Percentiles rank a stretch among this genome's conserved stretches.
Conservation (phyloP, 805 yeast species). For the Saturnispora sekii region DNA sequence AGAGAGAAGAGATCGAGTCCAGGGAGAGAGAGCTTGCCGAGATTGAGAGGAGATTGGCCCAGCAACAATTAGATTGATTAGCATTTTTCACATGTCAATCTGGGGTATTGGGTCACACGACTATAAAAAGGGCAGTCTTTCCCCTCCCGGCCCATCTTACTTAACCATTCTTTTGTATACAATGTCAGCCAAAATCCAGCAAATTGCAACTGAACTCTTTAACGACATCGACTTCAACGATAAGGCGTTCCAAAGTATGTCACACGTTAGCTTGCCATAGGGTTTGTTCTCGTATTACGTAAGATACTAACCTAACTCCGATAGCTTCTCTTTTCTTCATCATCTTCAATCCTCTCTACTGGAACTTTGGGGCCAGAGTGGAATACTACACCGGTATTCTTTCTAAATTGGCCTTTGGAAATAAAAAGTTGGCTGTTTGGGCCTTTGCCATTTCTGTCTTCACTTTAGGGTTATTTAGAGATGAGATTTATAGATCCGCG, state of each 20-base stretch:
- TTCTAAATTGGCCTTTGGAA: constrained; percentile 64
- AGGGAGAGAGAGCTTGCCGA: constrained; percentile 80
- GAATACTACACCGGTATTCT: constrained; percentile 73
- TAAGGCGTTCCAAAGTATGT: constrained; percentile 20
- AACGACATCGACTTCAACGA: constrained; percentile 19
- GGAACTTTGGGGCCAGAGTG: constrained; percentile 86
- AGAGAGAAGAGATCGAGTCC: constrained; percentile 72
- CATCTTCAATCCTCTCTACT: constrained; percentile 86
- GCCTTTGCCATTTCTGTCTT: constrained; percentile 75
- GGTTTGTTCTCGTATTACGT: background rate
- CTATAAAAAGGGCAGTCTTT: background rate
- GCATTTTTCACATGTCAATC: constrained; percentile 3
- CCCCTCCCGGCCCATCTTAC: background rate
- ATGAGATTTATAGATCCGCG: constrained; percentile 63
- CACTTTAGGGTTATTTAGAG: constrained; percentile 75
- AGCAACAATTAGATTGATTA: constrained; percentile 11
- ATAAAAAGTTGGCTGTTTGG: constrained; percentile 71
- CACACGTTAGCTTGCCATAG: background rate
- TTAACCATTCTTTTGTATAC: background rate
- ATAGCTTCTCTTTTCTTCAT: constrained; percentile 52
- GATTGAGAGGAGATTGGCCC: constrained; percentile 41
- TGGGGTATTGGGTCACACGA: constrained; percentile 5
- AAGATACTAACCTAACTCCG: constrained; percentile 4
- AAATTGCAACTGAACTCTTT: constrained; percentile 11
- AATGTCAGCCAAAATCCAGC: background rate